Base-by-base conservation (phyloP, 2,329 filamentous ascomycete genomes). In the Chalaropsis ovoidea region DNA sequence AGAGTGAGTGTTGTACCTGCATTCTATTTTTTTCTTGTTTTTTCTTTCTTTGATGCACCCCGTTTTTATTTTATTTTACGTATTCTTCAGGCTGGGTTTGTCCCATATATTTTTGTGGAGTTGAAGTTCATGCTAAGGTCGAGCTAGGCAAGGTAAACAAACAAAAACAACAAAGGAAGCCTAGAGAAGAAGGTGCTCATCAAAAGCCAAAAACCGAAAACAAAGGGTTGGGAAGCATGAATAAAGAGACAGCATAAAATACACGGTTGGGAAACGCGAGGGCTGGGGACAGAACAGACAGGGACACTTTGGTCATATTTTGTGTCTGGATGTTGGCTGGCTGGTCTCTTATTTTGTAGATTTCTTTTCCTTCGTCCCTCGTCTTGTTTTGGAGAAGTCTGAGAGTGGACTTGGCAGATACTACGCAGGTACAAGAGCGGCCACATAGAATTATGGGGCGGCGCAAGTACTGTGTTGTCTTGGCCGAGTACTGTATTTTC, bases 391-490 rank as follows among this genome's bases (percentile, higher is more conserved):
- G 47, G 47, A 52, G 47, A 52, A 24, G 47, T 6, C 22, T 52
- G 47, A 15, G 19, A 15, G 19, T 15, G 47, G 19, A 52, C 47
- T 52, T 24, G 47, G 47, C 8, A 27, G 15, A 24, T 35, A 58
- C 17, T 39, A 58, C 54, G 54, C 54, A 58, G 27, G 54, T 58
- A 58, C 54, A 58, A 58, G 31, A 4, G 27, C 24, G n/a, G 24
- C 13, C 24, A n/a, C 13, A 10, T 17, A 31, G 39, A 58, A 56
- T 19, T 19, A 39, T 35, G 24, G 54, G 54, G 27, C 54, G 10
- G 2, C 27, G 22, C 54, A 17, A 58, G 54, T 58, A 39, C 27
- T 19, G 10, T 39, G 15, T 58, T 58, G 24, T 58, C 27, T 2
- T 11, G 7, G 27, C 24, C 27, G 54, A 58, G 31, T 8, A 58